Percentiles rank a stretch among this genome's conserved stretches.
Conservation (phyloP, 1,284 basidiomycete genomes). For the Ganoderma lucidum region DNA sequence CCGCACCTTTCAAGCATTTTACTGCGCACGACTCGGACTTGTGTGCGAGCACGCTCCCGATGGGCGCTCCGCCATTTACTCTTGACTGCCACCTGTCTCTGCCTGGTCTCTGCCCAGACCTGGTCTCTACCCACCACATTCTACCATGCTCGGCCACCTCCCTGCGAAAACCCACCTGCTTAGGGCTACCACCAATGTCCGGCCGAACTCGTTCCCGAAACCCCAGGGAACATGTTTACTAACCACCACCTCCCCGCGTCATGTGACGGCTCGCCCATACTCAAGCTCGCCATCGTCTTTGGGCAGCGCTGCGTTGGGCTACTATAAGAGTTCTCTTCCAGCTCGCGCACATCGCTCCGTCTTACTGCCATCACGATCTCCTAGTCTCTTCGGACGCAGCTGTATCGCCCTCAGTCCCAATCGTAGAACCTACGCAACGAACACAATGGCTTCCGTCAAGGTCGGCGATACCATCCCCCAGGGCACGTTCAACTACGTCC, state of each 20-base stretch:
- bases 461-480: constrained; percentile 74
- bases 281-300: constrained; percentile 8
- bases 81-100: background rate
- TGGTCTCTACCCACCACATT: constrained; percentile 7
- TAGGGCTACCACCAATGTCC: background rate
- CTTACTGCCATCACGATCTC: background rate
- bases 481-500: constrained; percentile 69
- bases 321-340: constrained; percentile 20
- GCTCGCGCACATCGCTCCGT: constrained; percentile 1
- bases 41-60: background rate
- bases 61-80: background rate
- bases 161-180: constrained; percentile 13
- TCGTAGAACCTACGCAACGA: constrained; percentile 25
- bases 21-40: background rate
- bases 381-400: background rate
- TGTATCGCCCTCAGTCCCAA: background rate
- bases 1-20: background rate
- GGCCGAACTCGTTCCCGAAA: constrained; percentile 7
- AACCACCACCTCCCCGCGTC: constrained; percentile 26
- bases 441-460: constrained; percentile 46
- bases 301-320: background rate
- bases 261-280: constrained; percentile 20
- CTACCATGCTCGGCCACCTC: constrained; percentile 17
- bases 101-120: constrained; percentile 13
- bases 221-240: constrained; percentile 27